Evolutionary conservation across 2,329 filamentous ascomycete species (phyloP).

Genomic region (Stachybotrys elegans): DNA sequence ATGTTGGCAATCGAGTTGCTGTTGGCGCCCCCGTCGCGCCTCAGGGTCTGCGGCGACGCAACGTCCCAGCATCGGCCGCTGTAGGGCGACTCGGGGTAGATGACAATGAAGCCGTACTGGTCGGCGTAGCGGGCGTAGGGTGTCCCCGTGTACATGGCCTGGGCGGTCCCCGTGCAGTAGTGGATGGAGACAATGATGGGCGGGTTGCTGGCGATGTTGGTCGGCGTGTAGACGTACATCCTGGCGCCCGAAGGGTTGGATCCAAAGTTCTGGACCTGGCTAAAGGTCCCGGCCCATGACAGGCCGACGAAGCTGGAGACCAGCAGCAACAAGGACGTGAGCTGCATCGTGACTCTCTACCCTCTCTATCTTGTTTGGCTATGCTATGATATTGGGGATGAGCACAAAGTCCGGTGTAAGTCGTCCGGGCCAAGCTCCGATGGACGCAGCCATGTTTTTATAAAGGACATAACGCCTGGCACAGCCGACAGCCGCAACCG

Average conservation of each 20-base stretch:
- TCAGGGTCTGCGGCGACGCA: constrained; percentile 42
- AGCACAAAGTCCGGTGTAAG: too few species aligned
- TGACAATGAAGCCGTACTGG: constrained; percentile 48
- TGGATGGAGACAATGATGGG: constrained; percentile 50
- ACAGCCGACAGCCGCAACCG: too few species aligned
- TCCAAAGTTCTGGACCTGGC: constrained; percentile 13
- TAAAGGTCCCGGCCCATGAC: constrained; percentile 6
- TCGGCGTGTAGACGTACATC: constrained; percentile 27
- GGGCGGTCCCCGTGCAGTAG: constrained; percentile 50
- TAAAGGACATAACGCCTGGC: too few species aligned
- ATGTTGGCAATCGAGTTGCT: constrained; percentile 49
- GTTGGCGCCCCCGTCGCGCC: constrained; percentile 46
- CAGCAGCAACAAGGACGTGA: background rate
- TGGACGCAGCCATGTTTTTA: too few species aligned
- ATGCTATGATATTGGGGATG: too few species aligned
- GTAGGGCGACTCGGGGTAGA: constrained; percentile 37
- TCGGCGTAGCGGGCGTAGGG: constrained; percentile 50
- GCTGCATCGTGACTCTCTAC: too few species aligned
- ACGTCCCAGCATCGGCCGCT: constrained; percentile 55
- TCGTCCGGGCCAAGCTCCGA: too few species aligned
- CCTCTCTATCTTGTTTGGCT: too few species aligned
- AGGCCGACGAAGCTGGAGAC: background rate
- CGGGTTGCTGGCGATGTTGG: constrained; percentile 33
- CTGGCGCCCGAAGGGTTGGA: constrained; percentile 12
- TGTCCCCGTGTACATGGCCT: constrained; percentile 43